Evolutionary conservation across 225 moss, liverwort and hornwort genomes (phyloP).

Genomic region (Sphagnum tenellum): DNA sequence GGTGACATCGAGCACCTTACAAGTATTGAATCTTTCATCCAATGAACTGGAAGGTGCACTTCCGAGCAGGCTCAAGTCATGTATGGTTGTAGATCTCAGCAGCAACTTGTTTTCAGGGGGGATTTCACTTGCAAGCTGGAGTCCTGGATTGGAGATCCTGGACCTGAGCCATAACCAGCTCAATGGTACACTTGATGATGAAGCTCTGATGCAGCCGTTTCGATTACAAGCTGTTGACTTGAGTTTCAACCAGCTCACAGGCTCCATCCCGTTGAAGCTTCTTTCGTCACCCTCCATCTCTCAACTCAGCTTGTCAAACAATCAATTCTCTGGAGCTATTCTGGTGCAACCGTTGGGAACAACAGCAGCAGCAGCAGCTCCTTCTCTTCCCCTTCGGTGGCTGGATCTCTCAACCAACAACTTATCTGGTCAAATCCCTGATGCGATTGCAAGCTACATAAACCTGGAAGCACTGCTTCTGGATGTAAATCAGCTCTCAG

Average conservation of each 20-base stretch:
- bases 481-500: conserved; percentile 26
- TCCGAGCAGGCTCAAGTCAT: conserved; percentile 37
- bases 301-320: conserved; percentile 25
- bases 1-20: conserved; percentile 45
- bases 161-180: conserved; percentile 44
- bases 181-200: conserved; percentile 24
- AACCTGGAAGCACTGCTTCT: conserved; percentile 26
- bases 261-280: conserved; percentile 37
- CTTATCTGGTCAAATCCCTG: conserved; percentile 24
- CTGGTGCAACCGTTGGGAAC: conserved; percentile 4
- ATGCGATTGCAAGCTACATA: conserved; percentile 18
- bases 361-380: too few relatives aligned
- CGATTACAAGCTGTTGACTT: conserved; percentile 40
- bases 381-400: conserved; percentile 14
- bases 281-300: conserved; percentile 18
- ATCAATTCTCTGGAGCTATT: conserved; percentile 29
- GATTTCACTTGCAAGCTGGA: conserved; percentile 36
- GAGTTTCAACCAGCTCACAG: conserved; percentile 60
- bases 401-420: conserved; percentile 33
- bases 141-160: conserved; percentile 26
- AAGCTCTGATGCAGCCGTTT: conserved; percentile 29
- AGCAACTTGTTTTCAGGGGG: conserved; percentile 34
- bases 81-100: conserved; percentile 38
- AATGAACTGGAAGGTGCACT: conserved; percentile 30
- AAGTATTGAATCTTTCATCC: conserved; percentile 30